Evolutionary conservation across 805 yeast genomes (phyloP).

Genomic region (Diddensiella caesifluorescens): DNA sequence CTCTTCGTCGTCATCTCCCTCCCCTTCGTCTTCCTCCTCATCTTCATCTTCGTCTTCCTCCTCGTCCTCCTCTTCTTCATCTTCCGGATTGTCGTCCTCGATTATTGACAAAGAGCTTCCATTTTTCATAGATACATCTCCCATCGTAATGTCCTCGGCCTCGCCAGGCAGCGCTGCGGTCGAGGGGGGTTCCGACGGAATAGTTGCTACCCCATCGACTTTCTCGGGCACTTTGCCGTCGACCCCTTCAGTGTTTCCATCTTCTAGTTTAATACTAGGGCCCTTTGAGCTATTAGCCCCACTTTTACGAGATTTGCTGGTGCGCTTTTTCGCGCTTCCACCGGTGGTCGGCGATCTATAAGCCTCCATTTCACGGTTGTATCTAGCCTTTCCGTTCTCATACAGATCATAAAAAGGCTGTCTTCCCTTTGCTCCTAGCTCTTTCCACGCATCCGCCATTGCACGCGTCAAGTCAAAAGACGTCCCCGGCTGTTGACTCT

Average conservation of each 20-base stretch:
- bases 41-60: constrained; percentile 9
- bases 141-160: constrained; percentile 18
- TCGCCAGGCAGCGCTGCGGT: too few species aligned
- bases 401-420: constrained; percentile 69
- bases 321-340: constrained; percentile 23
- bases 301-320: constrained; percentile 22
- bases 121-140: too few species aligned
- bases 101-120: too few species aligned
- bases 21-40: constrained; percentile 8
- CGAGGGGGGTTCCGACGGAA: too few species aligned
- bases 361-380: constrained; percentile 62
- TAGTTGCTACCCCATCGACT: too few species aligned
- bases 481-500: constrained; percentile 44
- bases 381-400: constrained; percentile 73
- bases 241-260: background rate
- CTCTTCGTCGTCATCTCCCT: constrained; percentile 7
- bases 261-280: constrained; percentile 1
- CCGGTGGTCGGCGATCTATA: constrained; percentile 34
- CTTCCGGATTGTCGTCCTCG: too few species aligned
- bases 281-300: constrained; percentile 21
- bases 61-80: constrained; percentile 7
- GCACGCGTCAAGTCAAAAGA: constrained; percentile 64
- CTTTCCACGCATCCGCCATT: constrained; percentile 83
- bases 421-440: constrained; percentile 45
- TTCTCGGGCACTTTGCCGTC: constrained; percentile 3